Conservation (phyloP, 75 land plant genomes). For the Selaginella tamariscina region DNA sequence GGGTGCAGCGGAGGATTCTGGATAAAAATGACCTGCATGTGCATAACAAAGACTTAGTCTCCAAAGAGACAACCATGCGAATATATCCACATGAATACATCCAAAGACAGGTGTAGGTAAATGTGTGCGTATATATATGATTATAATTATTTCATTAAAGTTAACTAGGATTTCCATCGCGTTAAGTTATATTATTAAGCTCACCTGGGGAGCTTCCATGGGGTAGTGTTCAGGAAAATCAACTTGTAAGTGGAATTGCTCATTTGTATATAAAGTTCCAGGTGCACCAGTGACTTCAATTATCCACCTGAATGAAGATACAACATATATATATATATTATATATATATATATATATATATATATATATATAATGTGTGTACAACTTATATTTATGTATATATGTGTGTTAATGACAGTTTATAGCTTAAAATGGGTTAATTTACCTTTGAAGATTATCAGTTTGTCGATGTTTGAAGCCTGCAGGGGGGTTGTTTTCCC, state of each 20-base stretch:
- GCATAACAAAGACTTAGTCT: neutral
- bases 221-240: constrained; percentile 98
- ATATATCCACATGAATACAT: no score
- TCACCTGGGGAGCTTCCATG: constrained; percentile 96
- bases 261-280: constrained; percentile 68
- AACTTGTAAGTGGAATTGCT: constrained; percentile 76
- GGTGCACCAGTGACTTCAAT: constrained; percentile 82
- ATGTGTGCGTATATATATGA: no score
- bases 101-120: no score
- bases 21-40: constrained; percentile 6
- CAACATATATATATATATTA: no score
- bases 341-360: no score
- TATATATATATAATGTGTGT: no score
- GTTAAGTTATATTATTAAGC: neutral
- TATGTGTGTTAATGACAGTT: no score
- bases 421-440: no score
- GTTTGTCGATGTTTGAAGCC: constrained; percentile 88
- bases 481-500: constrained; percentile 78
- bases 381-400: no score
- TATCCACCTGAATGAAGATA: constrained; percentile 44
- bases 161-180: no score
- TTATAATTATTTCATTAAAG: no score
- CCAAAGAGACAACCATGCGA: no score
- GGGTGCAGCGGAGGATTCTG: constrained; percentile 8
- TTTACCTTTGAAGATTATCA: constrained; percentile 77